Percentiles rank a stretch among this genome's conserved stretches.
Evolutionary conservation across 108 stramenopile species (phyloP).

Genomic region (Skeletonema potamos): DNA sequence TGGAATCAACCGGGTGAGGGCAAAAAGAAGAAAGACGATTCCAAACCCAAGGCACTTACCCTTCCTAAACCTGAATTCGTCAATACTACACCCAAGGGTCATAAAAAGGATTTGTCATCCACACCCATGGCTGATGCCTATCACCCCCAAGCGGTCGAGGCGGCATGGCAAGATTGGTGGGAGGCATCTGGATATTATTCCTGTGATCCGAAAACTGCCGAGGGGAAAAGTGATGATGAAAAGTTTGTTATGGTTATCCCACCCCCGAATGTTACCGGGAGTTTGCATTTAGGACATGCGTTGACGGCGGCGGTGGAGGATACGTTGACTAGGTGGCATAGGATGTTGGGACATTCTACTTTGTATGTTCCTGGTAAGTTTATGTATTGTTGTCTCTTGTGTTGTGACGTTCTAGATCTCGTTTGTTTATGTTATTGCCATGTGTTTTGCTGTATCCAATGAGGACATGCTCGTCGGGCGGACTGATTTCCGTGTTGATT

Average conservation of each 20-base stretch:
- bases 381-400: not conserved
- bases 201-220: constrained; percentile 77
- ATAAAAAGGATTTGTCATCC: constrained; percentile 78
- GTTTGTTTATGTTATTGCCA: not conserved
- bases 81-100: constrained; percentile 86
- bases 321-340: constrained; percentile 97
- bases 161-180: constrained; percentile 99
- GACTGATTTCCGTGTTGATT: constrained; percentile 29
- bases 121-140: constrained; percentile 91
- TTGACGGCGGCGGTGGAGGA: constrained; percentile 98
- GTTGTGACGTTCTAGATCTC: not conserved
- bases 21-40: constrained; percentile 66
- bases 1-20: constrained; percentile 64
- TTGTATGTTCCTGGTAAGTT: constrained; percentile 94
- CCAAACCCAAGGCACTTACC: constrained; percentile 37
- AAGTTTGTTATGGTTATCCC: constrained; percentile 99
- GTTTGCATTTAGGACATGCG: constrained; percentile 98
- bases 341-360: constrained; percentile 97
- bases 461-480: constrained; percentile 51
- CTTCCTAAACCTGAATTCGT: constrained; percentile 57
- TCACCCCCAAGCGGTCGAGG: constrained; percentile 94
- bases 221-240: constrained; percentile 62
- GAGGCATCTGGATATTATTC: constrained; percentile 90
- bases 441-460: constrained; percentile 18
- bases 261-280: constrained; percentile 98